These are phyloP conservation scores for Pseudocercospora fuligena DNA, from an alignment of 2,329 filamentous ascomycete genomes.

Conservation along the genomic window DNA sequence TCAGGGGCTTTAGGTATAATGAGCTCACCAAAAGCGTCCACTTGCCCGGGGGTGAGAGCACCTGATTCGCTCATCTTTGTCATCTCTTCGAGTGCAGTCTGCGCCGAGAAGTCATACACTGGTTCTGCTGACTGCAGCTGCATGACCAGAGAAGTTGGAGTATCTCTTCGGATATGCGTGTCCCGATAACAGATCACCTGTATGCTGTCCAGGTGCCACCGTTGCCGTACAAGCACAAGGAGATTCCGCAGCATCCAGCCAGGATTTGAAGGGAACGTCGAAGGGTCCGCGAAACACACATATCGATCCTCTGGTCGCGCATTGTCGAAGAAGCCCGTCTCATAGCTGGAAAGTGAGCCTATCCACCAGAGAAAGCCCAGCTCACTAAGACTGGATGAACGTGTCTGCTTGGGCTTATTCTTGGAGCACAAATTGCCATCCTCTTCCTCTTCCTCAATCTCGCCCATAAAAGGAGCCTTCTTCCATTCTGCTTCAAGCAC, in stretches of 20 bases:
- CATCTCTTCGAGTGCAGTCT: constrained; percentile 32
- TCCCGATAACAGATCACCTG: constrained; percentile 93
- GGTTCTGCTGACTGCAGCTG: constrained; percentile 62
- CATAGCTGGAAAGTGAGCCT: constrained; percentile 75
- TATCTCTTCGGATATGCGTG: constrained; percentile 74
- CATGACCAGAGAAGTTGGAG: constrained; percentile 80
- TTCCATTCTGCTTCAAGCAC: constrained; percentile 42
- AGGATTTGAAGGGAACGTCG: constrained; percentile 83
- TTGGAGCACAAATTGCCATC: constrained; percentile 41
- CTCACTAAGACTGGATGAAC: constrained; percentile 56
- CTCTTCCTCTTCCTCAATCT: constrained; percentile 38
- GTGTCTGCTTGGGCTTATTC: constrained; percentile 52
- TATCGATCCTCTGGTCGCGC: constrained; percentile 75
- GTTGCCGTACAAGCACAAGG: constrained; percentile 79
- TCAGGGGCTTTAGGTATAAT: constrained; percentile 30
- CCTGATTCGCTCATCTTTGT: constrained; percentile 34
- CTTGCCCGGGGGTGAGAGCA: constrained; percentile 37
- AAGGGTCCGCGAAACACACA: constrained; percentile 88
- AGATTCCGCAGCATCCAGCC: constrained; percentile 94
- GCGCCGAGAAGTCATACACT: constrained; percentile 34
- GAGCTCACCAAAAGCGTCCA: constrained; percentile 40
- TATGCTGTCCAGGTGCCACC: constrained; percentile 75
- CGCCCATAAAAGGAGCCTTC: constrained; percentile 30
- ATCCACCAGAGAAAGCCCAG: constrained; percentile 78
- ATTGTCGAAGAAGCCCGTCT: constrained; percentile 83